Conservation (phyloP, 129 eudicot species). For the Artemisia tridentata region DNA sequence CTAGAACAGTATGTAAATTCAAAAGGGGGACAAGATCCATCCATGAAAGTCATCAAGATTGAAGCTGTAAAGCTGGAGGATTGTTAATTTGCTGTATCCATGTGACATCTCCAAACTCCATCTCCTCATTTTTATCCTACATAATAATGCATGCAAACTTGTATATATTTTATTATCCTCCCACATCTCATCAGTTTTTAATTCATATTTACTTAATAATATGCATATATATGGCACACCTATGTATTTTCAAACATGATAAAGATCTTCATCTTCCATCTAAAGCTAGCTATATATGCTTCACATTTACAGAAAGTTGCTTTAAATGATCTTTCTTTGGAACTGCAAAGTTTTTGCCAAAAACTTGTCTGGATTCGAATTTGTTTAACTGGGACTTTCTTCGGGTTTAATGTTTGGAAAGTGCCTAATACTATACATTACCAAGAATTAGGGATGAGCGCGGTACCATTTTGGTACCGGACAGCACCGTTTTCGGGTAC, state of each 20-base stretch:
- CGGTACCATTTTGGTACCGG: no score
- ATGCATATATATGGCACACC: constrained; percentile 21
- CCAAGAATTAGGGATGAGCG: no score
- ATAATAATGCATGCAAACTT: constrained; percentile 29
- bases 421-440: no score
- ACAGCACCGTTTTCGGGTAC: no score
- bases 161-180: constrained; percentile 35
- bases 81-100: constrained; percentile 40
- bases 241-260: background rate
- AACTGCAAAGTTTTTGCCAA: no score
- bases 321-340: background rate
- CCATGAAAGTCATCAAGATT: constrained; percentile 40
- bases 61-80: constrained; percentile 44
- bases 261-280: background rate
- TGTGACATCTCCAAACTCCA: constrained; percentile 38
- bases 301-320: background rate
- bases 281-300: constrained; percentile 10
- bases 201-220: background rate
- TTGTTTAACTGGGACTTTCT: no score
- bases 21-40: constrained; percentile 44
- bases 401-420: no score
- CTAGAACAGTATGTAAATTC: constrained; percentile 35
- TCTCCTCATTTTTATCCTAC: constrained; percentile 18
- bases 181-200: constrained; percentile 15
- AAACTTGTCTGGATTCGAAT: no score